phyloP scores from a whole-genome alignment of 129 eudicot genomes.

The Silybum marianum region DNA sequence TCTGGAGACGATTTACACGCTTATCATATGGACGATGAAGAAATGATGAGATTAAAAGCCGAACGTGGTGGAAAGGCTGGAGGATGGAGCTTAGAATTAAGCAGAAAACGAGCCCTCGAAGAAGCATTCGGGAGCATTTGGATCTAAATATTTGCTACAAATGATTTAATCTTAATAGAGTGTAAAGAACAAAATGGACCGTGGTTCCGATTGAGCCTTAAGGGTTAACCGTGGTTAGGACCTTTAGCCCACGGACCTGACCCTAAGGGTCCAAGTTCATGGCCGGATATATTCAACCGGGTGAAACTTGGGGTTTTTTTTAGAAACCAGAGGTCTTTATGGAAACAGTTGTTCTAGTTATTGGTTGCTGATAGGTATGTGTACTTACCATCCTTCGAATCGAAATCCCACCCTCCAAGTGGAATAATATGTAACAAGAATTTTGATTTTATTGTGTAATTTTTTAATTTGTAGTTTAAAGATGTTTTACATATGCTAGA shows the following conservation, averaged over 20 bases:
- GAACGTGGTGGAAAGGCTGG: constrained; percentile 88
- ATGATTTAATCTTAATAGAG: constrained; percentile 3
- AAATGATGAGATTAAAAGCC: constrained; percentile 71
- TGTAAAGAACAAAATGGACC: constrained; percentile 10
- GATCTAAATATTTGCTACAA: constrained; percentile 40
- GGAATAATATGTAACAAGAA: constrained; percentile 7
- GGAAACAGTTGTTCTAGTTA: not conserved
- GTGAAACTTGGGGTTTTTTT: not conserved
- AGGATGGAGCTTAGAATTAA: constrained; percentile 87
- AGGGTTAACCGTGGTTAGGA: not conserved
- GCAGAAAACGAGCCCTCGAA: constrained; percentile 89
- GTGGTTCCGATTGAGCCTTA: not conserved
- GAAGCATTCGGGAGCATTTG: constrained; percentile 96
- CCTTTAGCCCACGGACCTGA: not conserved
- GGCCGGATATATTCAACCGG: not conserved
- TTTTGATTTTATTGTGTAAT: constrained; percentile 30
- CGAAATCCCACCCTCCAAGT: not conserved
- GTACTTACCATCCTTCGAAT: no score
- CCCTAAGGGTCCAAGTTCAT: not conserved
- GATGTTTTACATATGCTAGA: constrained; percentile 15
- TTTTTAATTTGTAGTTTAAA: constrained; percentile 8
- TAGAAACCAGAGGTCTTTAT: not conserved
- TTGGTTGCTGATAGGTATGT: not conserved
- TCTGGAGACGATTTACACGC: constrained; percentile 56
- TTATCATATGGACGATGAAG: constrained; percentile 74